Evolutionary conservation across 305 asterid species (phyloP).

Genomic region (Euphrasia arctica): DNA sequence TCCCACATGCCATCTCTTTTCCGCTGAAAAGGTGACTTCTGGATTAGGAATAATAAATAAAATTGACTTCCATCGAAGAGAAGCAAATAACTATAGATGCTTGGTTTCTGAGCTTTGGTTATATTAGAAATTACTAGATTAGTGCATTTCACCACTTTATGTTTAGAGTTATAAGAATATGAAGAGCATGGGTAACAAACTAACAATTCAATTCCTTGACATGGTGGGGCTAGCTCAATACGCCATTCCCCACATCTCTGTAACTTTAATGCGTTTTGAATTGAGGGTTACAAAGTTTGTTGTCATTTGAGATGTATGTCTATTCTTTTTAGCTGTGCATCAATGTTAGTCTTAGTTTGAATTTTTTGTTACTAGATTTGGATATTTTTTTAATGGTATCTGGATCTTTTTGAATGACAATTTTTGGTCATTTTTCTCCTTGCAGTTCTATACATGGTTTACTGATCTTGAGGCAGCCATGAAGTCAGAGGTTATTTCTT

Average conservation of each 20-base stretch:
- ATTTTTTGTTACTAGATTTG: not conserved
- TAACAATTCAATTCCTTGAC: slow-evolving; percentile 13
- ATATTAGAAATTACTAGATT: slow-evolving; percentile 17
- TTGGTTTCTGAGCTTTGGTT: slow-evolving; percentile 5
- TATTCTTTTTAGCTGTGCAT: slow-evolving; percentile 8
- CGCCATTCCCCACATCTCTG: slow-evolving; percentile 5
- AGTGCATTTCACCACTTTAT: not conserved
- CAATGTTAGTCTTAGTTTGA: slow-evolving; percentile 11
- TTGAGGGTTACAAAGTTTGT: slow-evolving; percentile 9
- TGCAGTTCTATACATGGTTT: slow-evolving; percentile 98
- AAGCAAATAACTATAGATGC: not conserved
- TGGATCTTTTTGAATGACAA: not conserved
- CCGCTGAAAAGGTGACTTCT: too few relatives aligned
- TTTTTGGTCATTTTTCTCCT: slow-evolving; percentile 19
- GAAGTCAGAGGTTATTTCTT: slow-evolving; percentile 87
- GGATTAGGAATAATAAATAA: too few relatives aligned
- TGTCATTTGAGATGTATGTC: slow-evolving; percentile 3
- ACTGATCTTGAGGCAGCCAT: slow-evolving; percentile 94
- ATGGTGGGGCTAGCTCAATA: not conserved
- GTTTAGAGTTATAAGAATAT: not conserved
- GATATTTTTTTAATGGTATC: not conserved
- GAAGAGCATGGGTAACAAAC: not conserved
- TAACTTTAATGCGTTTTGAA: slow-evolving; percentile 19
- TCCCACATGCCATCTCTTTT: too few relatives aligned
- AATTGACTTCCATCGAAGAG: too few relatives aligned